Conservation (phyloP, 306 rosid genomes). For the Malus sieversii region DNA sequence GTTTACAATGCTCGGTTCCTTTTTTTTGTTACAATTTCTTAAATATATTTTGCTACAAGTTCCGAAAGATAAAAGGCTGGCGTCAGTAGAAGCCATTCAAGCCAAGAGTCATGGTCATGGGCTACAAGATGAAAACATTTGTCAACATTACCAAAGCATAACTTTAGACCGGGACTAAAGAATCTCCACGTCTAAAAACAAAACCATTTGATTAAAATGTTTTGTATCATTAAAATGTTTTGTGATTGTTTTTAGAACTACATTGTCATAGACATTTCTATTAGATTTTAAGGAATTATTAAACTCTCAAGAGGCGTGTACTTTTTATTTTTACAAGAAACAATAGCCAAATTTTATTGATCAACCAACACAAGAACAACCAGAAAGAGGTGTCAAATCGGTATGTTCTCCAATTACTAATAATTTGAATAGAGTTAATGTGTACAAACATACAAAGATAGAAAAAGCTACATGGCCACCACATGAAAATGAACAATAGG, state of each 20-base stretch:
- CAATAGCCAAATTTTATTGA: too few species aligned
- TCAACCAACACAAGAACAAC: too few species aligned
- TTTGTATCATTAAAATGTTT: background rate
- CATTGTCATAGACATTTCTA: background rate
- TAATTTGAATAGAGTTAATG: too few species aligned
- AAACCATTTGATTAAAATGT: background rate
- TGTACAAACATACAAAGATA: too few species aligned
- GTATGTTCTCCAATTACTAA: too few species aligned
- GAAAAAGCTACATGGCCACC: too few species aligned
- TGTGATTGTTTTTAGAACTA: background rate
- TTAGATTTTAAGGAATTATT: too few species aligned
- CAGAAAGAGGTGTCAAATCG: too few species aligned
- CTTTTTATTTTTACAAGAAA: too few species aligned
- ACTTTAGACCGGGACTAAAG: background rate
- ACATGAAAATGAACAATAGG: too few species aligned
- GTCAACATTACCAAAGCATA: slow-evolving; percentile 4
- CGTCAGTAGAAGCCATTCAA: background rate
- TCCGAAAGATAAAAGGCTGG: background rate
- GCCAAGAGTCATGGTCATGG: background rate
- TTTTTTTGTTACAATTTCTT: background rate
- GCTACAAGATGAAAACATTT: background rate
- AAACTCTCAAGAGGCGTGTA: too few species aligned
- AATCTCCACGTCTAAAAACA: background rate
- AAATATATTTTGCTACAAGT: background rate
- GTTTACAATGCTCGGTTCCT: too few species aligned